Evolutionary conservation across 805 yeast species (phyloP).

Genomic region (Diddensiella santjacobensis): DNA sequence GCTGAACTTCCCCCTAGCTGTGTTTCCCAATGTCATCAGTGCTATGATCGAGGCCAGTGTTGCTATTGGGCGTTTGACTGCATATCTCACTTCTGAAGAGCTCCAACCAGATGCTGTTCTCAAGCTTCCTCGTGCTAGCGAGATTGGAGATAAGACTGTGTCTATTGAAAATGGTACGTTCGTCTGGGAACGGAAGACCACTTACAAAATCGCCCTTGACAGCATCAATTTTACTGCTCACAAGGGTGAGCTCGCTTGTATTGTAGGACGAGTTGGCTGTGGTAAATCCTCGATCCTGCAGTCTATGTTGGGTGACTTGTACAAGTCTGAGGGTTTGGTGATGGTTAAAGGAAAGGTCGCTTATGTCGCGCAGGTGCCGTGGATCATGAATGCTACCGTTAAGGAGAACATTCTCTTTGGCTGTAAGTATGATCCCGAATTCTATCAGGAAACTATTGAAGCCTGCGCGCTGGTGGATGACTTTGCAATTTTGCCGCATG

Average conservation of each 20-base stretch:
- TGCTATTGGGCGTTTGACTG: constrained; percentile 53
- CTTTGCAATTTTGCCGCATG: constrained; percentile 62
- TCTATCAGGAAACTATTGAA: constrained; percentile 51
- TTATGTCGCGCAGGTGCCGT: constrained; percentile 85
- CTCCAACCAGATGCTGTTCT: constrained; percentile 76
- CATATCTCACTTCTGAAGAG: constrained; percentile 67
- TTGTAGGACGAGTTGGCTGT: constrained; percentile 86
- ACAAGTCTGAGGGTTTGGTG: constrained; percentile 70
- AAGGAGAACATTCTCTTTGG: constrained; percentile 75
- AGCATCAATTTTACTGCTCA: constrained; percentile 62
- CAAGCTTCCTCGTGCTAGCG: constrained; percentile 48
- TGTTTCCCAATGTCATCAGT: constrained; percentile 86
- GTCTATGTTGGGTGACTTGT: constrained; percentile 77
- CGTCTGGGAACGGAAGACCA: constrained; percentile 62
- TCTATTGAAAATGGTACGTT: constrained; percentile 36
- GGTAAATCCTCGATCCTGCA: constrained; percentile 86
- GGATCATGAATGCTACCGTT: constrained; percentile 96
- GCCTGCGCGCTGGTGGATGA: constrained; percentile 69
- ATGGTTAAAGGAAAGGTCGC: constrained; percentile 74
- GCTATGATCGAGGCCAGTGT: constrained; percentile 79
- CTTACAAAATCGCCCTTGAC: constrained; percentile 51
- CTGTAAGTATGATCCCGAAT: constrained; percentile 43
- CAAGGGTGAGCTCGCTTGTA: constrained; percentile 79
- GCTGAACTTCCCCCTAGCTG: constrained; percentile 86
- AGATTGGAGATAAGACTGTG: constrained; percentile 58